Percentiles rank a stretch among this genome's conserved stretches.
Evolutionary conservation across 2,329 filamentous ascomycete species (phyloP).

Genomic region (Colletotrichum australisinense): DNA sequence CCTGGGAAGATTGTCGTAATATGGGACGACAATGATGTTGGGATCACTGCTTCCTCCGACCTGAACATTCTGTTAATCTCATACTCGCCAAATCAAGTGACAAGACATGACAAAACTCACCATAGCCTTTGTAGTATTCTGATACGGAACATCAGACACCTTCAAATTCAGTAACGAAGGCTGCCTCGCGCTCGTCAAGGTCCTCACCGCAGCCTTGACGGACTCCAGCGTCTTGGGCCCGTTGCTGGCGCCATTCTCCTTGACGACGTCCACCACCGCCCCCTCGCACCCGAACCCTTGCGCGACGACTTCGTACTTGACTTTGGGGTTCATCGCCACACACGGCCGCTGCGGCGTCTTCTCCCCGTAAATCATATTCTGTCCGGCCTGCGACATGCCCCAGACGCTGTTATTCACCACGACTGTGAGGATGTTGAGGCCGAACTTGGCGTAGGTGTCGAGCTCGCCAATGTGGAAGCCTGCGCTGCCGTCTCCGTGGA

Average conservation of each 20-base stretch:
- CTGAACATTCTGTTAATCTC: not conserved
- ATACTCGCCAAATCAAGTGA: no score
- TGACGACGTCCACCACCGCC: constrained; percentile 11
- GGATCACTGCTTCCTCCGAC: constrained; percentile 12
- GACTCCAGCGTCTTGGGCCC: not conserved
- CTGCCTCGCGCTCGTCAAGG: not conserved
- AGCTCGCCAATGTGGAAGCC: constrained; percentile 25
- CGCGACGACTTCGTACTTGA: constrained; percentile 14
- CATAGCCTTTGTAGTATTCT: constrained; percentile 13
- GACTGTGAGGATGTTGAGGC: constrained; percentile 19
- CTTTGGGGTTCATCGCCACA: constrained; percentile 16
- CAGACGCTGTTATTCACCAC: constrained; percentile 21
- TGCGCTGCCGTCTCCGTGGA: constrained; percentile 18
- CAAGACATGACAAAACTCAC: not conserved
- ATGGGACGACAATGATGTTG: constrained; percentile 12
- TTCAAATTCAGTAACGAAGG: constrained; percentile 13
- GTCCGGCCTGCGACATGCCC: constrained; percentile 26
- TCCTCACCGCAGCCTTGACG: not conserved
- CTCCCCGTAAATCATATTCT: constrained; percentile 18
- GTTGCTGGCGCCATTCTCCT: not conserved
- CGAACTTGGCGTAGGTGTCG: constrained; percentile 22
- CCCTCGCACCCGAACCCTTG: constrained; percentile 12
- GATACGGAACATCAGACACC: constrained; percentile 21
- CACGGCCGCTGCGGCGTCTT: constrained; percentile 21
- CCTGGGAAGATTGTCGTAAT: constrained; percentile 14